These are phyloP conservation scores for Chalara sp. DNA, from an alignment of 2,329 filamentous ascomycete species.

Conservation along the genomic window DNA sequence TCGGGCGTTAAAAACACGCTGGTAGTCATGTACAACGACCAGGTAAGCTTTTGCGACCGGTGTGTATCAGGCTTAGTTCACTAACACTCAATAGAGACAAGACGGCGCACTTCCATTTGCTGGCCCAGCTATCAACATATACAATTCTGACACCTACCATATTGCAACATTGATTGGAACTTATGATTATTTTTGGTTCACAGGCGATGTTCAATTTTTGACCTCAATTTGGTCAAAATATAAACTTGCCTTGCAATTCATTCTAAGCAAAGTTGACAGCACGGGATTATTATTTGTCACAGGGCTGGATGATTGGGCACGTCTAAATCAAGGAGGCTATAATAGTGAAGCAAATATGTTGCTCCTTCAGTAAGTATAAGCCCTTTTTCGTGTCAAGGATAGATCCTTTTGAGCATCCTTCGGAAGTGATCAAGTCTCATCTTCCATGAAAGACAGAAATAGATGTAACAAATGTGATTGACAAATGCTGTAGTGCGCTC, in stretches of 20 bases:
- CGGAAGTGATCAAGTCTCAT: too few species aligned
- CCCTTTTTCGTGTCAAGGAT: too few species aligned
- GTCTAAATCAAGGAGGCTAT: constrained; percentile 20
- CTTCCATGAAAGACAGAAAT: too few species aligned
- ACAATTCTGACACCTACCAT: constrained; percentile 45
- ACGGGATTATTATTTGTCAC: constrained; percentile 26
- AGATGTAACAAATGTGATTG: too few species aligned
- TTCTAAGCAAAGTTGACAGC: constrained; percentile 35
- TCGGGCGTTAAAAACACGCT: constrained; percentile 43
- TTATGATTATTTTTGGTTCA: constrained; percentile 51
- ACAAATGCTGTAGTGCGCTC: constrained; percentile 27
- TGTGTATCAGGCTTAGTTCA: not conserved
- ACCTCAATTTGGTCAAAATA: constrained; percentile 41
- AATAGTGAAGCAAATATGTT: constrained; percentile 26
- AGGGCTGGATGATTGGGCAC: constrained; percentile 22
- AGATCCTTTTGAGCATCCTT: too few species aligned
- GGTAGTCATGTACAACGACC: constrained; percentile 20
- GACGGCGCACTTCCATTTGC: constrained; percentile 41
- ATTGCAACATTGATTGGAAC: constrained; percentile 51
- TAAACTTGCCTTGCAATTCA: constrained; percentile 36
- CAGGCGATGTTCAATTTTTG: constrained; percentile 43
- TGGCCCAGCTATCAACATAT: constrained; percentile 35
- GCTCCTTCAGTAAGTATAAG: constrained; percentile 28
- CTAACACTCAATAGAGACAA: not conserved
- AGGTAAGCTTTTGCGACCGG: constrained; percentile 7